Evolutionary conservation across 306 rosid species (phyloP).

Genomic region (Rosa chinensis): DNA sequence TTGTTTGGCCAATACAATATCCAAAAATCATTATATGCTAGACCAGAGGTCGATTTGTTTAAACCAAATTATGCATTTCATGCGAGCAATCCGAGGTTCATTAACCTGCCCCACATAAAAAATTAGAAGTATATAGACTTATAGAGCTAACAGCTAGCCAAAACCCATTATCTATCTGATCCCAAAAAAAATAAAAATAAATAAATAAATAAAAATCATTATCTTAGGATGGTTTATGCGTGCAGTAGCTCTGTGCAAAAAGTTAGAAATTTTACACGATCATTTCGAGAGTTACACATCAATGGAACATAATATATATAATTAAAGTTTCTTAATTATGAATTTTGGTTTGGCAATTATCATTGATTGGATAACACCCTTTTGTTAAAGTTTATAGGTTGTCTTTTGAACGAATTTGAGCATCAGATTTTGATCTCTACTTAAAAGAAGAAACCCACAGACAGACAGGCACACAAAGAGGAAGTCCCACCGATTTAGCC

Average conservation of each 20-base stretch:
- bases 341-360: too few relatives aligned
- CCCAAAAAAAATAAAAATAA: not conserved
- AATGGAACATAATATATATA: not conserved
- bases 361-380: too few relatives aligned
- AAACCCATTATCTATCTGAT: conserved; percentile 43
- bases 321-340: not conserved
- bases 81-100: conserved; percentile 45
- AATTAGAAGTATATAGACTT: not conserved
- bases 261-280: not conserved
- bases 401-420: too few relatives aligned
- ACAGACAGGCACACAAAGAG: too few relatives aligned
- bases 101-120: conserved; percentile 33
- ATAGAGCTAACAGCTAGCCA: not conserved
- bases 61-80: conserved; percentile 28
- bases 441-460: too few relatives aligned
- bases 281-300: not conserved
- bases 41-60: too few relatives aligned
- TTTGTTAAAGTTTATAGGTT: too few relatives aligned
- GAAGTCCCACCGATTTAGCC: too few relatives aligned
- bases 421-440: too few relatives aligned
- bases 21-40: not conserved
- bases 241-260: conserved; percentile 25
- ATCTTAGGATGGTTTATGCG: conserved; percentile 4
- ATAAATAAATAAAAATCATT: too few relatives aligned
- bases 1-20: not conserved